These are phyloP conservation scores for Teratosphaeria viscida DNA, from an alignment of 2,329 filamentous ascomycete genomes.

Conservation along the genomic window DNA sequence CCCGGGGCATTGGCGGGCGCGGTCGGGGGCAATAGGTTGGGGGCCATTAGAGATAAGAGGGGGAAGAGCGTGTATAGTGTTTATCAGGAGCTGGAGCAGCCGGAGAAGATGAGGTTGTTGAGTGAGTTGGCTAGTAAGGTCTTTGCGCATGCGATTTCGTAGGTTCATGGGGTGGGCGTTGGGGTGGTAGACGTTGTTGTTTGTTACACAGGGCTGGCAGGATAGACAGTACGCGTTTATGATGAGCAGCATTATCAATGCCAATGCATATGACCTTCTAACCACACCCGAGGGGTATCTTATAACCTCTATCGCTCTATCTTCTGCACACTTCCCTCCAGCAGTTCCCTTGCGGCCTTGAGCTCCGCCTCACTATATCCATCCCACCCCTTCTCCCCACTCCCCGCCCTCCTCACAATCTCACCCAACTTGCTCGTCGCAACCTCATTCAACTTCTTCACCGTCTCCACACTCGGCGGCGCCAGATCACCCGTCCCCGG, in stretches of 20 bases:
- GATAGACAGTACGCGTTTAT: too few relatives aligned
- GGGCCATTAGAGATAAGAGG: conserved; percentile 76
- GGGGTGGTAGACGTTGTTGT: not conserved
- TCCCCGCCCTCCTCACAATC: conserved; percentile 56
- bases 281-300: not conserved
- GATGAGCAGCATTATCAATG: not conserved
- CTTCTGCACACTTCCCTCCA: conserved; percentile 42
- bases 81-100: conserved; percentile 77
- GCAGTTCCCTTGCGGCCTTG: conserved; percentile 56
- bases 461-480: conserved; percentile 46
- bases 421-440: conserved; percentile 67
- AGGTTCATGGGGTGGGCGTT: not conserved
- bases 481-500: conserved; percentile 29
- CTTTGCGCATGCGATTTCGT: conserved; percentile 65
- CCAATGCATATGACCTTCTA: not conserved
- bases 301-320: conserved; percentile 19
- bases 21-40: conserved; percentile 85
- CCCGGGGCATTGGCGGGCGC: conserved; percentile 81
- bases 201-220: not conserved
- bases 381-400: conserved; percentile 55
- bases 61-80: conserved; percentile 94
- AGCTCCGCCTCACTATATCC: conserved; percentile 65
- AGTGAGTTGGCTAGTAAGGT: conserved; percentile 78
- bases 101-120: conserved; percentile 69
- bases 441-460: conserved; percentile 59